A percentile compares a stretch with the other conserved stretches of the same genome.
These are phyloP conservation scores for Stenocarpella maydis DNA, from an alignment of 2,329 filamentous ascomycete genomes.

Conservation along the genomic window DNA sequence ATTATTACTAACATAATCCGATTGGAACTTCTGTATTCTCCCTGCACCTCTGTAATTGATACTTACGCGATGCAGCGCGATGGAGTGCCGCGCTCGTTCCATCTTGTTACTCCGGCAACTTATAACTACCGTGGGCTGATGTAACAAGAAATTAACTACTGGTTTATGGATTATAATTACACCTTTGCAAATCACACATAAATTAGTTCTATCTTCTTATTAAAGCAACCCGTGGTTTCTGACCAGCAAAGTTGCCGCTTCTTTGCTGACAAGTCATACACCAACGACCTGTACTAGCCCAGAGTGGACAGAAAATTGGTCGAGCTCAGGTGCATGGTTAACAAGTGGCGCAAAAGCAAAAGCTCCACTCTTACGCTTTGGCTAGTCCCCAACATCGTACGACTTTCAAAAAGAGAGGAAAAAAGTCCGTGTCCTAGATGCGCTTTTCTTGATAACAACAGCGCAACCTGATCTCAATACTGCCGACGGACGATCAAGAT, in stretches of 20 bases:
- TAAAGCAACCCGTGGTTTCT: background rate
- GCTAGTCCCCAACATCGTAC: constrained; percentile 11
- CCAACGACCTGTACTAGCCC: background rate
- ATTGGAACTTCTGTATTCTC: too few relatives aligned
- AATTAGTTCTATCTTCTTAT: too few relatives aligned
- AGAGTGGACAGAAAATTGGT: constrained; percentile 7
- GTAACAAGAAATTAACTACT: too few relatives aligned
- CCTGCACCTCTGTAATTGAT: too few relatives aligned
- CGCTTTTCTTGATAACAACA: background rate
- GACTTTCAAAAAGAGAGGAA: constrained; percentile 14
- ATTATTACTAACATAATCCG: too few relatives aligned
- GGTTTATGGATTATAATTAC: too few relatives aligned
- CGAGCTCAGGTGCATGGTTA: background rate
- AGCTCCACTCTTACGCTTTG: constrained; percentile 9
- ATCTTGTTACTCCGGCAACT: too few relatives aligned
- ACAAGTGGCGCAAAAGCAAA: background rate
- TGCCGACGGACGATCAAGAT: background rate
- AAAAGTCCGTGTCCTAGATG: constrained; percentile 12
- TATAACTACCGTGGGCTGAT: too few relatives aligned
- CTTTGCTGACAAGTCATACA: constrained; percentile 11
- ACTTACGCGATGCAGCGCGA: too few relatives aligned
- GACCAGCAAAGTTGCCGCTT: background rate
- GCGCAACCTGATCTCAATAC: background rate
- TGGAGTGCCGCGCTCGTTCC: too few relatives aligned
- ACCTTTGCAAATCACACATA: too few relatives aligned